Percentiles rank a stretch among this genome's conserved stretches.
These are phyloP conservation scores for Helotiales sp. DNA, from an alignment of 2,329 filamentous ascomycete species.

Conservation along the genomic window DNA sequence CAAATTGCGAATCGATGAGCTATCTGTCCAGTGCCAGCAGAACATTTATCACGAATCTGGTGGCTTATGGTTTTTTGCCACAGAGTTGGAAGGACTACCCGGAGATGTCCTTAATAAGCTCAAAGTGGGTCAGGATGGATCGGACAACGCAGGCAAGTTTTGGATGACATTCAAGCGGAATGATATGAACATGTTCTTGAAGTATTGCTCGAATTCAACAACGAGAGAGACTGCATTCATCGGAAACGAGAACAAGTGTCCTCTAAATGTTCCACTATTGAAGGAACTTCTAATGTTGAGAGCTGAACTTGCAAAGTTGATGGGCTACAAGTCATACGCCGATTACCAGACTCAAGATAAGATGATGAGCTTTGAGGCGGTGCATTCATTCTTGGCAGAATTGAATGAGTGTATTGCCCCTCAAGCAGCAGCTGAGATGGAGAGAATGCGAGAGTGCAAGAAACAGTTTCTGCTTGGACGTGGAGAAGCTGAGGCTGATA, in stretches of 20 bases:
- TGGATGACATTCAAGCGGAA: constrained; percentile 51
- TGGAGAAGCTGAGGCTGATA: constrained; percentile 40
- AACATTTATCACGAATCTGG: background rate
- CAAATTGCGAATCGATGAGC: background rate
- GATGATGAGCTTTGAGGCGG: constrained; percentile 66
- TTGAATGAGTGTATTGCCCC: constrained; percentile 60
- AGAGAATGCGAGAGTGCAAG: constrained; percentile 68
- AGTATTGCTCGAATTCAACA: constrained; percentile 40
- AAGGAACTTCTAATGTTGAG: constrained; percentile 70
- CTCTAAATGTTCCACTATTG: constrained; percentile 68
- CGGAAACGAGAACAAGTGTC: constrained; percentile 40
- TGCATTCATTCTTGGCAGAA: constrained; percentile 68
- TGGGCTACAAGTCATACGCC: constrained; percentile 74
- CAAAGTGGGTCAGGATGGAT: constrained; percentile 47
- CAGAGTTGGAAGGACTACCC: constrained; percentile 48
- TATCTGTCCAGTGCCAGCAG: background rate
- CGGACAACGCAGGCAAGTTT: constrained; percentile 46
- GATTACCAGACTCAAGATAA: constrained; percentile 55
- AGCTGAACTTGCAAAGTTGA: constrained; percentile 71
- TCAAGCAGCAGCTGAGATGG: constrained; percentile 65
- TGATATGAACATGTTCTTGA: constrained; percentile 46
- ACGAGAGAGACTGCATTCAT: constrained; percentile 36
- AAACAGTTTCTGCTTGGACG: constrained; percentile 56
- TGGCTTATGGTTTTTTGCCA: constrained; percentile 50
- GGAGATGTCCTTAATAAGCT: constrained; percentile 46